Evolutionary conservation across 108 stramenopile genomes (phyloP).

Genomic region (Aureococcus anophagefferens): DNA sequence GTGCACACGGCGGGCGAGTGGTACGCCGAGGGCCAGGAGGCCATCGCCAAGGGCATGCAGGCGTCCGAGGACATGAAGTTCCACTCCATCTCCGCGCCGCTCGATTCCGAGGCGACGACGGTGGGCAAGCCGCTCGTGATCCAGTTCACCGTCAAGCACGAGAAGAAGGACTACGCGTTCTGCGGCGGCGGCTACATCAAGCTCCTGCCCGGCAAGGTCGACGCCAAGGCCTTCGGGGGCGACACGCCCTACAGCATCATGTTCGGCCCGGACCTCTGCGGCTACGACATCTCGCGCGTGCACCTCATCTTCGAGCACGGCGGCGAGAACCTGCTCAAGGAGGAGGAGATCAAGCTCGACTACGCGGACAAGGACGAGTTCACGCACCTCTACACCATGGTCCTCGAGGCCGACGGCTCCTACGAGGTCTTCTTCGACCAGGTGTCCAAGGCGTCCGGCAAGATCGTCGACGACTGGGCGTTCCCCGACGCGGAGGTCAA

Average conservation of each 20-base stretch:
- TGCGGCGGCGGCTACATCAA: conserved; percentile 99
- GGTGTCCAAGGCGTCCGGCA: conserved; percentile 76
- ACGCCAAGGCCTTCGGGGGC: conserved; percentile 79
- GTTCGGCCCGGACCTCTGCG: conserved; percentile 99
- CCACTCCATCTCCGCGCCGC: conserved; percentile 81
- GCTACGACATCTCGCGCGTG: conserved; percentile 74
- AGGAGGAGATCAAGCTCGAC: conserved; percentile 91
- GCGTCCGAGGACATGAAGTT: conserved; percentile 78
- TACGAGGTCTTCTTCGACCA: conserved; percentile 95
- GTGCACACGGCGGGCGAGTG: conserved; percentile 80
- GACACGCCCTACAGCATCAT: conserved; percentile 95
- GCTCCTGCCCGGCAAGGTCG: conserved; percentile 70
- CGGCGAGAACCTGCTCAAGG: conserved; percentile 48
- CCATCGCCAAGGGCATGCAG: conserved; percentile 85
- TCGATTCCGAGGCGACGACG: conserved; percentile 69
- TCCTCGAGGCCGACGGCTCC: conserved; percentile 84
- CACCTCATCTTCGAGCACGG: conserved; percentile 95
- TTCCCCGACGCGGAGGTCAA: conserved; percentile 81
- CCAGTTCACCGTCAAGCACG: conserved; percentile 93
- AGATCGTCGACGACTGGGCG: conserved; percentile 89
- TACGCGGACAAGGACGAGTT: conserved; percentile 76
- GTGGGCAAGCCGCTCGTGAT: conserved; percentile 84
- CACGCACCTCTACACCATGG: conserved; percentile 93
- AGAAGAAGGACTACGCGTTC: conserved; percentile 72
- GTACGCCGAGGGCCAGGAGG: conserved; percentile 50